Evolutionary conservation across 2,329 filamentous ascomycete species (phyloP).

Genomic region (Fusarium temperatum): DNA sequence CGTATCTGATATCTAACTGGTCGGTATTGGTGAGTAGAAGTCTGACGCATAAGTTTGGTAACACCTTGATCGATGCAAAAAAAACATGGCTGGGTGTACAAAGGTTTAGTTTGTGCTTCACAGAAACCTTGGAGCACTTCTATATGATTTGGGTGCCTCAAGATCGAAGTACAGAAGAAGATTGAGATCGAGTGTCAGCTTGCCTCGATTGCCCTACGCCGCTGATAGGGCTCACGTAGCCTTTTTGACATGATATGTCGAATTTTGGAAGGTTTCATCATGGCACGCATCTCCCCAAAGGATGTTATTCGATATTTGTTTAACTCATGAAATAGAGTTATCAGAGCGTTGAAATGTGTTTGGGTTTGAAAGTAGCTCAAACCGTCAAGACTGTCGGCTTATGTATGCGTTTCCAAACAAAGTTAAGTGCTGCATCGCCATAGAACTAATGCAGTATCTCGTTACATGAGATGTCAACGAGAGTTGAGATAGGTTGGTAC

Average conservation of each 20-base stretch:
- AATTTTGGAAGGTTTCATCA: background rate
- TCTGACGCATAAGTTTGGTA: background rate
- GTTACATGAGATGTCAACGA: background rate
- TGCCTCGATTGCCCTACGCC: background rate
- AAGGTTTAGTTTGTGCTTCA: background rate
- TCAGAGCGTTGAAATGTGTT: background rate
- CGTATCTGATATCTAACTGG: background rate
- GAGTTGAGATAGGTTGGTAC: background rate
- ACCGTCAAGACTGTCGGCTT: background rate
- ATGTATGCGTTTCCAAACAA: background rate
- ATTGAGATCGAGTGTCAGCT: background rate
- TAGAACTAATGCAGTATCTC: background rate
- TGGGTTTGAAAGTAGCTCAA: background rate
- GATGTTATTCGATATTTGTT: background rate
- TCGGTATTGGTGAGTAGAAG: background rate
- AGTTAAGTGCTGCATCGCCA: background rate
- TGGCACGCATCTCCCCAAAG: background rate
- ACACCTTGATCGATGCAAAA: background rate
- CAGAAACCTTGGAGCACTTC: background rate
- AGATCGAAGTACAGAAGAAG: background rate
- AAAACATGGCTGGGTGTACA: background rate
- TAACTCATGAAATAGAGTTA: background rate
- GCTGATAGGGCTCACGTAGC: slow-evolving; percentile 4
- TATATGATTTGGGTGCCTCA: background rate
- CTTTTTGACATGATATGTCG: background rate